A percentile compares a stretch with the other conserved stretches of the same genome.
phyloP scores from a whole-genome alignment of 139 green algal genomes.

The Chlamydomonas schloesseri region DNA sequence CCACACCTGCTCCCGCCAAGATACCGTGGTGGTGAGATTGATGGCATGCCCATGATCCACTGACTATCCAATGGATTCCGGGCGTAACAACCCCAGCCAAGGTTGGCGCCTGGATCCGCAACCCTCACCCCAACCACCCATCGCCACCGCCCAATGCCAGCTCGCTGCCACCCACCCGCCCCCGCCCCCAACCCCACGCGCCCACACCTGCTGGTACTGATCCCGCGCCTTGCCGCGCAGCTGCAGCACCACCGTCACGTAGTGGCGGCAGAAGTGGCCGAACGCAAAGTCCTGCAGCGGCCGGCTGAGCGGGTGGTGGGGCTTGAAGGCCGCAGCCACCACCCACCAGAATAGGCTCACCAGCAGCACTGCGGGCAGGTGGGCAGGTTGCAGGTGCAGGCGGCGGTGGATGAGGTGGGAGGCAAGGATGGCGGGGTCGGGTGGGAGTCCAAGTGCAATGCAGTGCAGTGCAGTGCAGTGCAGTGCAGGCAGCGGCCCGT shows the following conservation, averaged over 20 bases:
- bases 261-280: constrained; percentile 48
- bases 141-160: neutral
- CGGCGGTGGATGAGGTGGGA: neutral
- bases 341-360: constrained; percentile 62
- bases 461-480: too few relatives aligned
- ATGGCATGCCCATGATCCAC: too few relatives aligned
- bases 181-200: neutral
- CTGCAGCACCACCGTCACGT: constrained; percentile 44
- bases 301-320: constrained; percentile 39
- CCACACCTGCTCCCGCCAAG: constrained; percentile 27
- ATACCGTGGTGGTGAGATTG: too few relatives aligned
- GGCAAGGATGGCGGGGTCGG: too few relatives aligned
- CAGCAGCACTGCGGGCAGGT: constrained; percentile 27
- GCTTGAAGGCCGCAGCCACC: constrained; percentile 52
- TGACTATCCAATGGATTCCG: neutral
- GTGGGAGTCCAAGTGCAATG: too few relatives aligned
- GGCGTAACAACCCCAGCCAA: too few relatives aligned
- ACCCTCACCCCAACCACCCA: too few relatives aligned
- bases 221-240: constrained; percentile 29
- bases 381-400: too few relatives aligned
- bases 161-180: too few relatives aligned
- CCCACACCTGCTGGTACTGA: constrained; percentile 35
- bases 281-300: constrained; percentile 39
- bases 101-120: too few relatives aligned
- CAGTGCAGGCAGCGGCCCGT: too few relatives aligned